phyloP scores from a whole-genome alignment of 768 basidiomycete species.

The Tulasnella sp. region DNA sequence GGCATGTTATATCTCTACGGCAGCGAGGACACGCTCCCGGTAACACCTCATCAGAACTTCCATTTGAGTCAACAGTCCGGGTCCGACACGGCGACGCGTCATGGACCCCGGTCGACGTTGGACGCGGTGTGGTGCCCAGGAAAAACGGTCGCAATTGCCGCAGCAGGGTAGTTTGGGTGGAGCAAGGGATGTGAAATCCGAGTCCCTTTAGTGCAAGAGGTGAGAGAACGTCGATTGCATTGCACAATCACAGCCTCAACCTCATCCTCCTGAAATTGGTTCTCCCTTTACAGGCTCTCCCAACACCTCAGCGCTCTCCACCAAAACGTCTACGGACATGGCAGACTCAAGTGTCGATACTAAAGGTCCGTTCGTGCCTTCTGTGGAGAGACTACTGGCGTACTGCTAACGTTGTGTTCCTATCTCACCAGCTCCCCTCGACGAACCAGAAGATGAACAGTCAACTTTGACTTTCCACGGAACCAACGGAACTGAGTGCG shows the following conservation, averaged over 20 bases:
- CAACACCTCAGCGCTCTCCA: not conserved
- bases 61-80: slow-evolving; percentile 5
- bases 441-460: not conserved
- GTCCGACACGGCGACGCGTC: not conserved
- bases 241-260: not conserved
- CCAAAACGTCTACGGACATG: not conserved
- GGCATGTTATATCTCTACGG: not conserved
- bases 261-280: not conserved
- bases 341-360: not conserved
- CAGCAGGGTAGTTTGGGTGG: not conserved
- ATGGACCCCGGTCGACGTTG: not conserved
- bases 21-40: slow-evolving; percentile 5
- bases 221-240: not conserved
- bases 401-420: not conserved
- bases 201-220: not conserved
- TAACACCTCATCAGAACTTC: not conserved
- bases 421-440: not conserved
- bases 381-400: not conserved
- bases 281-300: not conserved
- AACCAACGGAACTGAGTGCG: not conserved
- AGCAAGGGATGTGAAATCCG: not conserved
- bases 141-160: not conserved
- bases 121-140: not conserved
- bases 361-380: not conserved
- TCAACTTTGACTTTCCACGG: not conserved